phyloP scores from a whole-genome alignment of 768 basidiomycete species.

The Podaxis rugospora region DNA sequence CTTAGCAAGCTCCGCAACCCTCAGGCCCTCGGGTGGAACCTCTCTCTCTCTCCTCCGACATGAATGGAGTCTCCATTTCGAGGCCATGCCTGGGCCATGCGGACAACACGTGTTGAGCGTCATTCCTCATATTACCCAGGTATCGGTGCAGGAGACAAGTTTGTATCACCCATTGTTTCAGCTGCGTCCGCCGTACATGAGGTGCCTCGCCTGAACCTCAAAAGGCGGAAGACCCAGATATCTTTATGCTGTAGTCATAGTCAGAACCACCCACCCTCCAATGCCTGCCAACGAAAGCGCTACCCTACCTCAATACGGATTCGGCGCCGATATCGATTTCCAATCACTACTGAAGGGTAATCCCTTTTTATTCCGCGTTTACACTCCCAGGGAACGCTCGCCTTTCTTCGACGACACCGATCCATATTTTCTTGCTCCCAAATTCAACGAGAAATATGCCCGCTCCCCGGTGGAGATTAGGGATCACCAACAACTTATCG shows the following conservation, averaged over 20 bases:
- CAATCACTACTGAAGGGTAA: conserved; percentile 57
- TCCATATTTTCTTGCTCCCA: conserved; percentile 66
- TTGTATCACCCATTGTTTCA: conserved; percentile 21
- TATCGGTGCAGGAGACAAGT: not conserved
- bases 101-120: conserved; percentile 29
- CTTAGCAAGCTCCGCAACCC: not conserved
- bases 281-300: conserved; percentile 21
- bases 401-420: conserved; percentile 50
- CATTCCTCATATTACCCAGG: conserved; percentile 3
- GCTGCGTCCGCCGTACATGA: conserved; percentile 27
- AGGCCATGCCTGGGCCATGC: not conserved
- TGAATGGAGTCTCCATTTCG: conserved; percentile 3
- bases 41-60: not conserved
- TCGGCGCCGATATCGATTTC: conserved; percentile 60
- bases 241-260: not conserved
- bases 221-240: conserved; percentile 5
- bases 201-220: conserved; percentile 17
- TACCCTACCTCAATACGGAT: conserved; percentile 69
- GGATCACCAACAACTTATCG: conserved; percentile 20
- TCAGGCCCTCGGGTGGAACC: not conserved
- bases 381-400: conserved; percentile 64
- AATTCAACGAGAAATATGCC: conserved; percentile 49
- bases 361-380: conserved; percentile 75
- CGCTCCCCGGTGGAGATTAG: conserved; percentile 27
- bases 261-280: conserved; percentile 24